A percentile compares a stretch with the other conserved stretches of the same genome.
phyloP scores from a whole-genome alignment of 192 early-diverging fungal species.

The Coemansia sp. region DNA sequence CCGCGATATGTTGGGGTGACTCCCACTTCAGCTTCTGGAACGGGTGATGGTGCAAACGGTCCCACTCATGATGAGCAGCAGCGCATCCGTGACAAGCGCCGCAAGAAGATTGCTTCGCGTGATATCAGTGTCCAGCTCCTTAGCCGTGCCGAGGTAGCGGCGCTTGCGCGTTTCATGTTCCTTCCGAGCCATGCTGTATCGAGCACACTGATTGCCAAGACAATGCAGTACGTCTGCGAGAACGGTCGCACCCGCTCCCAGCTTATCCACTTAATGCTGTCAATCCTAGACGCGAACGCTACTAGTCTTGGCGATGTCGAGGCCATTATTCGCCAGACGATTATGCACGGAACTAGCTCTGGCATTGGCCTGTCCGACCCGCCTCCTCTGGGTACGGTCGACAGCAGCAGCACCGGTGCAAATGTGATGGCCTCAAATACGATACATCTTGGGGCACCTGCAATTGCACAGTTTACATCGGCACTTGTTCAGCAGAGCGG shows the following conservation, averaged over 20 bases:
- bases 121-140: constrained; percentile 59
- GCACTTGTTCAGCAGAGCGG: constrained; percentile 37
- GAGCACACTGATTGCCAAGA: constrained; percentile 51
- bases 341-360: constrained; percentile 5
- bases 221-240: constrained; percentile 68
- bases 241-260: constrained; percentile 84
- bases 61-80: constrained; percentile 9
- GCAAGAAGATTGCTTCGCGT: constrained; percentile 46
- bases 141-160: constrained; percentile 75
- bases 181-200: constrained; percentile 77
- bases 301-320: constrained; percentile 41
- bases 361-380: neutral
- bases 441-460: constrained; percentile 23
- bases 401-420: constrained; percentile 14
- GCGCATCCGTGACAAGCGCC: constrained; percentile 34
- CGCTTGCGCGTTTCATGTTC: constrained; percentile 84
- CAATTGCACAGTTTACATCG: constrained; percentile 34
- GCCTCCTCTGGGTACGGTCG: constrained; percentile 19
- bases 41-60: neutral
- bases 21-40: neutral
- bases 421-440: neutral
- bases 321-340: constrained; percentile 28
- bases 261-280: constrained; percentile 80
- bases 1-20: neutral
- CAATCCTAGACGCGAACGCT: constrained; percentile 71